A percentile compares a stretch with the other conserved stretches of the same genome.
Evolutionary conservation across 2,329 filamentous ascomycete species (phyloP).

Genomic region (Pseudophaeomoniella oleicola): DNA sequence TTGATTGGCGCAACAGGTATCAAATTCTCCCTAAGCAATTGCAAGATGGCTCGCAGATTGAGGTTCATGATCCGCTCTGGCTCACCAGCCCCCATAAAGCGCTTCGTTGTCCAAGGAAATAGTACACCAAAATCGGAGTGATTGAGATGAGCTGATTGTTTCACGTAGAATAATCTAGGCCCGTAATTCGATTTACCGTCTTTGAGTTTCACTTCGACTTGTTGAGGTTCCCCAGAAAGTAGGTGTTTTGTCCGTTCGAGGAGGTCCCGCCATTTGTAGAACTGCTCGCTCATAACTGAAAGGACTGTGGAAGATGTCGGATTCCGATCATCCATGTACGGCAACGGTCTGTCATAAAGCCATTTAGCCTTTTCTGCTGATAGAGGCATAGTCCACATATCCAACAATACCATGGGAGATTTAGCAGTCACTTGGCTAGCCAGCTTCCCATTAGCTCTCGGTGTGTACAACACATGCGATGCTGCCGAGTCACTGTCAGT

Average conservation of each 20-base stretch:
- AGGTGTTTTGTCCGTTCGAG: conserved; percentile 53
- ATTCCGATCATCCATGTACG: conserved; percentile 43
- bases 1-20: neutral
- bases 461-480: conserved; percentile 46
- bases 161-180: conserved; percentile 62
- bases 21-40: neutral
- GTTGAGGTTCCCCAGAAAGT: conserved; percentile 42
- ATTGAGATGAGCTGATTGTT: conserved; percentile 60
- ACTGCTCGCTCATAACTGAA: conserved; percentile 60
- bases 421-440: conserved; percentile 51
- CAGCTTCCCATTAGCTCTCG: conserved; percentile 40
- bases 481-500: conserved; percentile 15
- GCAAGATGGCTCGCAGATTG: conserved; percentile 17
- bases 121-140: conserved; percentile 75
- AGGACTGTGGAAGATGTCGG: conserved; percentile 37
- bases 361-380: conserved; percentile 46
- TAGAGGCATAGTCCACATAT: conserved; percentile 69
- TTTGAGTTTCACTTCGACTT: conserved; percentile 16
- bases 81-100: conserved; percentile 30
- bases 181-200: conserved; percentile 12
- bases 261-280: conserved; percentile 65
- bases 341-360: conserved; percentile 59
- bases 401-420: conserved; percentile 55
- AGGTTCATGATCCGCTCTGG: conserved; percentile 16
- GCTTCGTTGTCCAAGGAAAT: conserved; percentile 52